Percentiles rank a stretch among this genome's conserved stretches.
Conservation (phyloP, 805 yeast genomes). For the Nakazawaea ambrosiae region DNA sequence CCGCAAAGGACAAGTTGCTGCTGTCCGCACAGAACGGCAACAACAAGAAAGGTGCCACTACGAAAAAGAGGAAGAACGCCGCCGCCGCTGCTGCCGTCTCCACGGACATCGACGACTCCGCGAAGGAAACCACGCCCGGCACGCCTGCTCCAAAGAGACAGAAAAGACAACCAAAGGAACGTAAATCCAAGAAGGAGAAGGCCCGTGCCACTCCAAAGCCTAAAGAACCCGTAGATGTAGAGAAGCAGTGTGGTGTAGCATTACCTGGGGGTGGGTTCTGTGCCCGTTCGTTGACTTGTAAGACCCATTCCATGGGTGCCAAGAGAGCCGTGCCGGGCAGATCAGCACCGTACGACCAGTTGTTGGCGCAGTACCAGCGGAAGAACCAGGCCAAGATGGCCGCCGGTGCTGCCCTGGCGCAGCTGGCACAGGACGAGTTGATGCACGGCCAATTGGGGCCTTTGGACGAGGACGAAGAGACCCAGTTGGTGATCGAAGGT, state of each 20-base stretch:
- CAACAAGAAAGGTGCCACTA: conserved; percentile 12
- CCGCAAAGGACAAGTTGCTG: conserved; percentile 9
- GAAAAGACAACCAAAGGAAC: conserved; percentile 17
- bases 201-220: conserved; percentile 45
- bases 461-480: conserved; percentile 85
- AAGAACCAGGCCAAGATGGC: conserved; percentile 88
- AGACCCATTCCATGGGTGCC: conserved; percentile 98
- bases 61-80: conserved; percentile 16
- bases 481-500: conserved; percentile 86
- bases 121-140: conserved; percentile 17
- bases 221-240: conserved; percentile 84
- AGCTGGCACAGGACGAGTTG: conserved; percentile 66
- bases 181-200: conserved; percentile 23
- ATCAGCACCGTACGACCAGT: conserved; percentile 83
- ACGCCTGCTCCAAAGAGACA: conserved; percentile 13
- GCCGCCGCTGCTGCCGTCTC: neutral
- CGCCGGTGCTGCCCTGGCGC: conserved; percentile 73
- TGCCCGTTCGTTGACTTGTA: conserved; percentile 93
- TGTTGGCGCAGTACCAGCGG: conserved; percentile 85
- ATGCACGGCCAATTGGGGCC: conserved; percentile 39
- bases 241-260: conserved; percentile 93
- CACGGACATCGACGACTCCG: conserved; percentile 9
- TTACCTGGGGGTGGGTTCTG: conserved; percentile 92
- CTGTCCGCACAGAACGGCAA: neutral
- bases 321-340: conserved; percentile 93